A percentile compares a stretch with the other conserved stretches of the same genome.
phyloP scores from a whole-genome alignment of 2,329 filamentous ascomycete species.

The Hypoxylon sp. region DNA sequence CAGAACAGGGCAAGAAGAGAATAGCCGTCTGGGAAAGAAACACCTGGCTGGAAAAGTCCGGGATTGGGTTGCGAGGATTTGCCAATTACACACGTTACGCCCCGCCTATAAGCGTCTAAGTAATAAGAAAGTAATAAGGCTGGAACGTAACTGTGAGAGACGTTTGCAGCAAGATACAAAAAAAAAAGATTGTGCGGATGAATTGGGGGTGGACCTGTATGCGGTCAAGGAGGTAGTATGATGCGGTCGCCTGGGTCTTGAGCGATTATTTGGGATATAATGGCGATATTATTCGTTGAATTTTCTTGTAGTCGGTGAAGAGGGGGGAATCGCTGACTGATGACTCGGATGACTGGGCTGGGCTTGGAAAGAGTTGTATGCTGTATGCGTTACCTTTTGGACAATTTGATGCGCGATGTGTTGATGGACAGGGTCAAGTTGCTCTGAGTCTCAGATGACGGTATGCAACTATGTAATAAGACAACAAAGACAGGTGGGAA shows the following conservation, averaged over 20 bases:
- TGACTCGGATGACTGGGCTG: constrained; percentile 16
- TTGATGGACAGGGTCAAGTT: constrained; percentile 20
- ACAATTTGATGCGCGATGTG: constrained; percentile 38
- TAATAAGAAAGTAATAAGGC: constrained; percentile 23
- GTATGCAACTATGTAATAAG: constrained; percentile 31
- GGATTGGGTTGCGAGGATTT: constrained; percentile 24
- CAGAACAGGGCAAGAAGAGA: constrained; percentile 20
- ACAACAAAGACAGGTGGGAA: constrained; percentile 39
- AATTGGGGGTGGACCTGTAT: constrained; percentile 31
- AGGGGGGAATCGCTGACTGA: constrained; percentile 21
- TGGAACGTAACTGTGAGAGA: constrained; percentile 36
- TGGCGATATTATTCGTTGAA: constrained; percentile 35
- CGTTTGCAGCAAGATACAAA: constrained; percentile 29
- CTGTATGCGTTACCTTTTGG: constrained; percentile 33
- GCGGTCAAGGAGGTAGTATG: constrained; percentile 36
- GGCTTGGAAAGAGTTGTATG: constrained; percentile 1
- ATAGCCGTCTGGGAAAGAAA: constrained; percentile 39
- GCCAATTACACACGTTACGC: constrained; percentile 27
- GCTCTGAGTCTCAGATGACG: constrained; percentile 39
- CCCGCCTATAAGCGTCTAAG: constrained; percentile 28
- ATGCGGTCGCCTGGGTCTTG: constrained; percentile 40
- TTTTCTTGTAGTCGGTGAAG: constrained; percentile 37
- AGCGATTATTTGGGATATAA: constrained; percentile 40
- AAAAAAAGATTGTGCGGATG: constrained; percentile 16
- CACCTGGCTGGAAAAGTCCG: constrained; percentile 38